Percentiles rank a stretch among this genome's conserved stretches.
Evolutionary conservation across 2,329 filamentous ascomycete genomes (phyloP).

Genomic region (Xylaria sp.): DNA sequence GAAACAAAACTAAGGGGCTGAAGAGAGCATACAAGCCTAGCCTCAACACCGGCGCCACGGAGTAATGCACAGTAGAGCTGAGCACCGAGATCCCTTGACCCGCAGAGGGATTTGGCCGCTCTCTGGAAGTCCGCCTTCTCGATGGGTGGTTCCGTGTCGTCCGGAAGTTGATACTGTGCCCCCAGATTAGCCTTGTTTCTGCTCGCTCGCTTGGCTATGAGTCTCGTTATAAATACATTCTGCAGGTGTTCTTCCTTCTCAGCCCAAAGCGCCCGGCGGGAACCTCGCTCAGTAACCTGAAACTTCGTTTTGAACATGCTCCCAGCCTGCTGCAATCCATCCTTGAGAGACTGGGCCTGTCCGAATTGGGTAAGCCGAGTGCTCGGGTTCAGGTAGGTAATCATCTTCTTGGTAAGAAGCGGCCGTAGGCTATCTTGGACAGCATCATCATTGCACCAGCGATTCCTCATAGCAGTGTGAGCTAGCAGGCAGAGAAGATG

Average conservation of each 20-base stretch:
- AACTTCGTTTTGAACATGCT: constrained; percentile 72
- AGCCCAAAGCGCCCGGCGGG: constrained; percentile 75
- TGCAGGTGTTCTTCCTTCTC: constrained; percentile 65
- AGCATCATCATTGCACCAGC: constrained; percentile 80
- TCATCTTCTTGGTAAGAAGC: constrained; percentile 67
- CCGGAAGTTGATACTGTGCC: constrained; percentile 56
- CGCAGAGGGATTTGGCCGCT: constrained; percentile 69
- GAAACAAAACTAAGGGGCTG: constrained; percentile 75
- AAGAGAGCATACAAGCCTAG: constrained; percentile 85
- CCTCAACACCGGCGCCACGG: constrained; percentile 77
- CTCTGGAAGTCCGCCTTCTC: constrained; percentile 74
- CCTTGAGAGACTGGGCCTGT: constrained; percentile 74
- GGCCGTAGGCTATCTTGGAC: constrained; percentile 68
- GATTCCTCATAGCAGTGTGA: constrained; percentile 77
- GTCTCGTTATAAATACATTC: constrained; percentile 47
- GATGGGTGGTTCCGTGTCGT: constrained; percentile 67
- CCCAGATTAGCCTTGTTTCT: constrained; percentile 10
- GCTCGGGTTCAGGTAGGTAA: constrained; percentile 70
- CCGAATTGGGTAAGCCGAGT: constrained; percentile 72
- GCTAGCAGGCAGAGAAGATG: constrained; percentile 83
- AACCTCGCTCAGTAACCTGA: constrained; percentile 69
- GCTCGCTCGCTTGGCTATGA: constrained; percentile 12
- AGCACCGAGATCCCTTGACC: constrained; percentile 86
- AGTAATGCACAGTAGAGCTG: constrained; percentile 90
- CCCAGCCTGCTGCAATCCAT: constrained; percentile 72